phyloP scores from a whole-genome alignment of 345 rosid genomes.

The Brassica nigra region DNA sequence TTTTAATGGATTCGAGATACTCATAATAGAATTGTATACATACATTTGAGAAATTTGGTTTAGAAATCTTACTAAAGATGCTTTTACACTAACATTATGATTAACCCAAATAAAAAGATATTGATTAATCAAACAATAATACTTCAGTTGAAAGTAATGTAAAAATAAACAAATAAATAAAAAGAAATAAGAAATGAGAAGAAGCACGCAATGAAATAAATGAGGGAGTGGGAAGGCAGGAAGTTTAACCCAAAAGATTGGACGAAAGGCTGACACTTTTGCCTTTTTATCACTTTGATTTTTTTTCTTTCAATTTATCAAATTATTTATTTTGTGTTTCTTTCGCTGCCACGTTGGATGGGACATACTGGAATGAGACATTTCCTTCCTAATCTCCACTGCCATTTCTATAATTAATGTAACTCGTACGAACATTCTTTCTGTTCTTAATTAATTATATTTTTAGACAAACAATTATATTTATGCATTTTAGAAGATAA shows the following conservation, averaged over 20 bases:
- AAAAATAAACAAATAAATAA: not conserved
- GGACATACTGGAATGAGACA: slow-evolving; percentile 37
- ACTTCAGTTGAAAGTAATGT: not conserved
- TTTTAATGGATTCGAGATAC: not conserved
- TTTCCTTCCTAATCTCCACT: slow-evolving; percentile 40
- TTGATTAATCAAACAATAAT: not conserved
- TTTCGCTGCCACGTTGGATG: slow-evolving; percentile 27
- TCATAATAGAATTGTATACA: not conserved
- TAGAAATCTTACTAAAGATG: not conserved
- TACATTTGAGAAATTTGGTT: not conserved
- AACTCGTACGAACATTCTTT: slow-evolving; percentile 42
- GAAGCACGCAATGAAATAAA: slow-evolving; percentile 47
- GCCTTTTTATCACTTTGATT: slow-evolving; percentile 23
- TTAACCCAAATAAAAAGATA: not conserved
- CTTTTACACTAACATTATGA: not conserved
- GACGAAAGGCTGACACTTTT: slow-evolving; percentile 46
- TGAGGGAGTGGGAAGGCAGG: slow-evolving; percentile 30
- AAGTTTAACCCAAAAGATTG: slow-evolving; percentile 46
- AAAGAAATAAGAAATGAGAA: not conserved
- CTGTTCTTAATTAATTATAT: slow-evolving; percentile 34
- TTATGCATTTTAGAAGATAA: slow-evolving; percentile 1
- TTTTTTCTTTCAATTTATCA: not conserved
- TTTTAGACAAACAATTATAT: not conserved
- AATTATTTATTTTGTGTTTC: not conserved
- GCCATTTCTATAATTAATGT: slow-evolving; percentile 32